Evolutionary conservation across 768 basidiomycete genomes (phyloP).

Genomic region (Pleurotus sapidus): DNA sequence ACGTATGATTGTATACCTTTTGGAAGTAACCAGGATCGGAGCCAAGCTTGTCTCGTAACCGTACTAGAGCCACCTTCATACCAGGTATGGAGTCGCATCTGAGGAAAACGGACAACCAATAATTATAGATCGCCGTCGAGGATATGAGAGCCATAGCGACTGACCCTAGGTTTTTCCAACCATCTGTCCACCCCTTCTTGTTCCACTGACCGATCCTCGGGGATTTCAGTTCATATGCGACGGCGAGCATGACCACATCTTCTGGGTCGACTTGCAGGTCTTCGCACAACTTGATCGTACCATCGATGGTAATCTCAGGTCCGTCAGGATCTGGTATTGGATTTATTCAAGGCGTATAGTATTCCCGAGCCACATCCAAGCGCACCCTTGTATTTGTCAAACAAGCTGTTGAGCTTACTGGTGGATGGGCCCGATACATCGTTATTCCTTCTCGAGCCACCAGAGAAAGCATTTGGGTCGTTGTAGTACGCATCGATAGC

Average conservation of each 20-base stretch:
- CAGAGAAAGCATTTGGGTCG: constrained; percentile 38
- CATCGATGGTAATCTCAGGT: constrained; percentile 71
- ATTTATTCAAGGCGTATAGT: neutral
- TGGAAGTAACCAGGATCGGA: constrained; percentile 68
- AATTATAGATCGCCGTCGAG: no score
- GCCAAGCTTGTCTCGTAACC: constrained; percentile 57
- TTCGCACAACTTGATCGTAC: constrained; percentile 74
- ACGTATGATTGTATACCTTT: constrained; percentile 77
- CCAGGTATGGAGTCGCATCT: constrained; percentile 65
- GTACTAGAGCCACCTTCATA: constrained; percentile 57
- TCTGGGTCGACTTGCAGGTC: constrained; percentile 72
- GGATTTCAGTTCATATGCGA: constrained; percentile 81
- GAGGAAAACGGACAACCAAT: neutral
- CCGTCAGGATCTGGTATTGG: constrained; percentile 48
- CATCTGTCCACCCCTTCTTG: constrained; percentile 70
- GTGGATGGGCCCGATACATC: constrained; percentile 37
- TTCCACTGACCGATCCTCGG: constrained; percentile 72
- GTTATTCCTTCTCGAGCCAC: constrained; percentile 18
- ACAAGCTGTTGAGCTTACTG: constrained; percentile 53
- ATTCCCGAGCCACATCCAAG: neutral
- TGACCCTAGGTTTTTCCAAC: constrained; percentile 74
- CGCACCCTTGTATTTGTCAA: constrained; percentile 69
- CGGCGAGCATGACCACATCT: constrained; percentile 76
- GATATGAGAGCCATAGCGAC: constrained; percentile 17
- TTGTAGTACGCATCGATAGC: constrained; percentile 75